These are phyloP conservation scores for Xylaria sp. DNA, from an alignment of 2,329 filamentous ascomycete species.

Conservation along the genomic window DNA sequence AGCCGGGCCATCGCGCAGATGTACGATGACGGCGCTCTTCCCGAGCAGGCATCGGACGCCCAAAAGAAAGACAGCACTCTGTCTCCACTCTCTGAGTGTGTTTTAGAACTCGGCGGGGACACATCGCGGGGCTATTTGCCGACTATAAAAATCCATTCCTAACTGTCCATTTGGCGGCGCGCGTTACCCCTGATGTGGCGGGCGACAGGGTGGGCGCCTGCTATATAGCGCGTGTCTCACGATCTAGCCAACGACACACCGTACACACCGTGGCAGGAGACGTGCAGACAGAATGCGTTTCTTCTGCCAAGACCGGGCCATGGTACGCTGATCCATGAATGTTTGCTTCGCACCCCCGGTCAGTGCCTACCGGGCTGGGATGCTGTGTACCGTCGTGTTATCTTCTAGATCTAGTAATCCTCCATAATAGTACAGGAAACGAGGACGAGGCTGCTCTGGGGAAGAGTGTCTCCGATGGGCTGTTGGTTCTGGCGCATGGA, in stretches of 20 bases:
- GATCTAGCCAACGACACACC: constrained; percentile 17
- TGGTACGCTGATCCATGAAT: constrained; percentile 29
- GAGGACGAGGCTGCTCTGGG: constrained; percentile 1
- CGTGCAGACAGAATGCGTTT: constrained; percentile 30
- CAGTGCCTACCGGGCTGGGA: constrained; percentile 24
- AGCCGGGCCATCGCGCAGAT: background rate
- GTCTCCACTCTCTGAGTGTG: constrained; percentile 26
- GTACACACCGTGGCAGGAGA: constrained; percentile 28
- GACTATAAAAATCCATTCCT: constrained; percentile 34
- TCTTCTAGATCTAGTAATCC: constrained; percentile 36
- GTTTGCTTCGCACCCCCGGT: constrained; percentile 30
- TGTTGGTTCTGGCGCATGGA: constrained; percentile 32
- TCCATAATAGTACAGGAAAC: constrained; percentile 19
- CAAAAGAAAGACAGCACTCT: background rate
- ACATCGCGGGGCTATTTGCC: constrained; percentile 34
- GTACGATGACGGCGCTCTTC: constrained; percentile 28
- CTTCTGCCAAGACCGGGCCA: constrained; percentile 27
- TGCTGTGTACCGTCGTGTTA: constrained; percentile 29
- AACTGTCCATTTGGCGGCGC: constrained; percentile 22
- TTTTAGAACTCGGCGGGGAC: constrained; percentile 27
- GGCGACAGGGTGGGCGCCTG: constrained; percentile 26
- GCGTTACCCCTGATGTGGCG: constrained; percentile 24
- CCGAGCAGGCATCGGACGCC: constrained; percentile 16
- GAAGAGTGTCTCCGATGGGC: constrained; percentile 21
- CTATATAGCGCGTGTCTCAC: constrained; percentile 35